Percentiles rank a stretch among this genome's conserved stretches.
phyloP scores from a whole-genome alignment of 2,329 filamentous ascomycete species.

The Paecilomyces sp. region DNA sequence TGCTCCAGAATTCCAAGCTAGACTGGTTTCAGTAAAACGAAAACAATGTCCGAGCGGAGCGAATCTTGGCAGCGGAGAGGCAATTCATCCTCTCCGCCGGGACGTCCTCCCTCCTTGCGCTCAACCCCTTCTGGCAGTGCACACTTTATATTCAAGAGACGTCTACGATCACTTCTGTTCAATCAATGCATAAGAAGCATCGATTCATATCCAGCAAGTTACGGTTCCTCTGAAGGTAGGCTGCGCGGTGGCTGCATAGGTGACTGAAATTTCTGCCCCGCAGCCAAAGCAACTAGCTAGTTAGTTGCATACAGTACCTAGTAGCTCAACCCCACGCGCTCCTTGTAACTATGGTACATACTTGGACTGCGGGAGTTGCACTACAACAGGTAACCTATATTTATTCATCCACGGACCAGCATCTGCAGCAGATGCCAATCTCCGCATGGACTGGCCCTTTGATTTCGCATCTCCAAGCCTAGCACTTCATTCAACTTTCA shows the following conservation, averaged over 20 bases:
- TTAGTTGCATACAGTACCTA: background rate
- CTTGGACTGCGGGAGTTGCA: background rate
- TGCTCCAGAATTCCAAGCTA: background rate
- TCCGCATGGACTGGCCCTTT: background rate
- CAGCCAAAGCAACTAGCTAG: background rate
- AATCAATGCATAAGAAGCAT: too few species aligned
- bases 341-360: background rate
- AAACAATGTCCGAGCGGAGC: background rate
- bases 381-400: background rate
- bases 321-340: background rate
- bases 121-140: too few species aligned
- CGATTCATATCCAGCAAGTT: too few species aligned
- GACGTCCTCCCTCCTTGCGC: background rate
- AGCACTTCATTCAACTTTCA: background rate
- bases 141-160: too few species aligned
- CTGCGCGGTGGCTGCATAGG: too few species aligned
- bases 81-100: background rate
- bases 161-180: too few species aligned
- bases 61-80: background rate
- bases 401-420: background rate
- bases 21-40: background rate
- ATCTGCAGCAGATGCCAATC: background rate
- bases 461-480: background rate
- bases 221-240: too few species aligned
- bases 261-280: background rate